Base-by-base conservation (phyloP, 2,329 filamentous ascomycete genomes). In the Colletotrichum noveboracense region DNA sequence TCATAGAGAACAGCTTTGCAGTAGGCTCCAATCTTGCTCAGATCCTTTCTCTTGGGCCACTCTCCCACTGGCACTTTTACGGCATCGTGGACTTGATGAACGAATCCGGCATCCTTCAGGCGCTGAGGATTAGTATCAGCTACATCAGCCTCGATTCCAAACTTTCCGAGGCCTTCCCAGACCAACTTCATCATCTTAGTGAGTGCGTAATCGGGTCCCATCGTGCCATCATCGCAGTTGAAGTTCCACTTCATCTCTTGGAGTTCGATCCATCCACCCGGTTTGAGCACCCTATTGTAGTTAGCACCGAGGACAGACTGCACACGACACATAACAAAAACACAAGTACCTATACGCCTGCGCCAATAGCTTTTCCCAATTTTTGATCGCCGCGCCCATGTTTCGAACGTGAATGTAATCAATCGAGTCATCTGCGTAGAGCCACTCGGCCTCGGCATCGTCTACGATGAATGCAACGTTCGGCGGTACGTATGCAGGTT, bases 161-260 rank as follows among this genome's bases (percentile, higher is more conserved):
- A 82, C 85, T 91, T 86, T 62, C 85, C 82, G 75, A 92, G 92
- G 1, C 90, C 91, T 0, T 87, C 88, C 24, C 88, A 87, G 5
- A 83, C 80, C 78, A 91, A 84, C 61, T 86, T 84, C 52, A 83
- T 80, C 71, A 82, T 82, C 48, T 84, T 83, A 0, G 66, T 43
- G 0, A 78, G 75, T 0, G 80, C 80, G 30, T 81, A 76, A 13
- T 79, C 77, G 5, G 69, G 32, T 0, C 71, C 7, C 24, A 86
- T 75, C 0, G 85, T 85, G 13, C 78, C 83, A 67, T 90, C 88
- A 62, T 89, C 87, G 58, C 84, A 87, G n/a, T 79, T 80, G 0
- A 84, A 79, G 1, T 80, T 80, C 13, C 85, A 83, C 26, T 84
- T 80, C 10, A 87, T 83, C 48, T 90, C 88, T 18, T 87, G 84